These are phyloP conservation scores for Xylaria nigripes DNA, from an alignment of 495 filamentous ascomycete genomes.

Conservation along the genomic window DNA sequence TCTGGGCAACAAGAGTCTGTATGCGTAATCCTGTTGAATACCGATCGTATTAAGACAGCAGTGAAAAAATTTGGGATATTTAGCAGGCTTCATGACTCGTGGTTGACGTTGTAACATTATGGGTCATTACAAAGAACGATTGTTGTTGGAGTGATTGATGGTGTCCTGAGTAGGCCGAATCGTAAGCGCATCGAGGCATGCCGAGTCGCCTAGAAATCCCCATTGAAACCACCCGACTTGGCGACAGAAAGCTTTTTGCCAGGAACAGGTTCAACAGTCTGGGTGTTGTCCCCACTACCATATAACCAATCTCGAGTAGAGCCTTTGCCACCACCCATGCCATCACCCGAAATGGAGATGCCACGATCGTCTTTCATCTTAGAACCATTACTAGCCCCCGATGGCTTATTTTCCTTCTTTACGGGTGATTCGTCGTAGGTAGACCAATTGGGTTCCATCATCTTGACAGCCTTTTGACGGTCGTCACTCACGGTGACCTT, in stretches of 20 bases:
- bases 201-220: slow-evolving; percentile 45
- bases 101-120: slow-evolving; percentile 21
- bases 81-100: slow-evolving; percentile 24
- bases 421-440: slow-evolving; percentile 54
- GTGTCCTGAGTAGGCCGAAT: slow-evolving; percentile 3
- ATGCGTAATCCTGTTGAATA: no score
- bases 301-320: slow-evolving; percentile 52
- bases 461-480: slow-evolving; percentile 53
- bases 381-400: slow-evolving; percentile 22
- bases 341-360: slow-evolving; percentile 58
- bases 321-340: slow-evolving; percentile 65
- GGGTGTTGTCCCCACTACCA: slow-evolving; percentile 45
- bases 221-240: slow-evolving; percentile 37
- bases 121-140: slow-evolving; percentile 4
- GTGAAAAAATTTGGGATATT: not conserved
- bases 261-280: slow-evolving; percentile 20
- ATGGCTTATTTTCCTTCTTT: slow-evolving; percentile 38
- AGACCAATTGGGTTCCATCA: slow-evolving; percentile 61
- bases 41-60: not conserved
- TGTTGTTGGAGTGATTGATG: not conserved
- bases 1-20: not conserved
- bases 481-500: slow-evolving; percentile 35
- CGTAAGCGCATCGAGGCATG: slow-evolving; percentile 24
- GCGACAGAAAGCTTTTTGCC: slow-evolving; percentile 29
- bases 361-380: slow-evolving; percentile 30